Conservation (phyloP, 2,329 filamentous ascomycete genomes). For the Xylaria sp. region DNA sequence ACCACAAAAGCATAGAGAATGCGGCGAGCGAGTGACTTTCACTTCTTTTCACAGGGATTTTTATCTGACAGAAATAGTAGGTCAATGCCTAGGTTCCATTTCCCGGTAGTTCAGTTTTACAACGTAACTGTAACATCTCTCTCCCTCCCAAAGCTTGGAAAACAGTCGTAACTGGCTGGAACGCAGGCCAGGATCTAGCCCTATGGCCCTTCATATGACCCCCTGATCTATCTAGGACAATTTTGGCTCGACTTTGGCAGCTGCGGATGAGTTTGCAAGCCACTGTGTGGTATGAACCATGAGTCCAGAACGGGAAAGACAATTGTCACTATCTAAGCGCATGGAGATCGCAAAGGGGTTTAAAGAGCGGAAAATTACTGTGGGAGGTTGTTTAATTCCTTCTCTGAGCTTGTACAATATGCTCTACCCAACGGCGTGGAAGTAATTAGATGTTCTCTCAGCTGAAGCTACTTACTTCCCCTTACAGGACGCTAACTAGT, state of each 20-base stretch:
- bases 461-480: neutral
- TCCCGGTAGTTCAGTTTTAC: conserved; percentile 11
- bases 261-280: conserved; percentile 12
- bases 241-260: conserved; percentile 8
- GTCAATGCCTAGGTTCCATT: neutral
- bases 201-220: conserved; percentile 10
- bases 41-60: conserved; percentile 5
- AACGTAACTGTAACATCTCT: conserved; percentile 7
- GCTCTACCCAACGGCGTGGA: neutral
- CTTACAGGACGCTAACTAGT: conserved; percentile 13
- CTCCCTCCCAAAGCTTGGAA: conserved; percentile 10
- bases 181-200: conserved; percentile 22
- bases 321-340: conserved; percentile 10
- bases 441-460: conserved; percentile 4
- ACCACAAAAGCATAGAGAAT: conserved; percentile 14
- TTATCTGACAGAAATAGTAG: conserved; percentile 13
- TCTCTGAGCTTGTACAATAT: conserved; percentile 3
- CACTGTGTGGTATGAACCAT: conserved; percentile 13
- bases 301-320: conserved; percentile 13
- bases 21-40: conserved; percentile 16
- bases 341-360: neutral
- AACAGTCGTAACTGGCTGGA: conserved; percentile 25
- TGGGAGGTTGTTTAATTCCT: conserved; percentile 5
- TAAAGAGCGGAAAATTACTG: neutral
- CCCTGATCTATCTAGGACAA: neutral